These are phyloP conservation scores for Solanum tacnaense DNA, from an alignment of 257 asterid genomes.

Conservation along the genomic window DNA sequence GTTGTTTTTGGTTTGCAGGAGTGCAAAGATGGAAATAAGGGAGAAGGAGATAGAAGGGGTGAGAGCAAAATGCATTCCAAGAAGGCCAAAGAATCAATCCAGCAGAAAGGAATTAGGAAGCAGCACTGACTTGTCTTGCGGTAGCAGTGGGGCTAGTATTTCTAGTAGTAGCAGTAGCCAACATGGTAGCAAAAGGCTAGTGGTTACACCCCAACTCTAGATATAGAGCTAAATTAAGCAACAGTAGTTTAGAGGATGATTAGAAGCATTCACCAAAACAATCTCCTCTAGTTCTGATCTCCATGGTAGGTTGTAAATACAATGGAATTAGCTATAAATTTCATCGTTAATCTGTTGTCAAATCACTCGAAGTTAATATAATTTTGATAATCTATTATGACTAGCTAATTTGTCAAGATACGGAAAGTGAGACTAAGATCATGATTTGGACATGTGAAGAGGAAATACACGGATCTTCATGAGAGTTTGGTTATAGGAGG, in stretches of 20 bases:
- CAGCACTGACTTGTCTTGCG: background rate
- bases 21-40: slow-evolving; percentile 18
- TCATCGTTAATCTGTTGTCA: background rate
- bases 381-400: background rate
- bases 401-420: background rate
- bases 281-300: background rate
- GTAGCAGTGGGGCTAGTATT: background rate
- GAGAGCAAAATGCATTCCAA: slow-evolving; percentile 21
- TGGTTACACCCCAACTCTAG: background rate
- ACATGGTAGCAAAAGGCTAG: slow-evolving; percentile 12
- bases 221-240: background rate
- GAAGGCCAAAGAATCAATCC: slow-evolving; percentile 14
- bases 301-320: background rate
- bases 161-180: slow-evolving; percentile 6
- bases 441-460: background rate
- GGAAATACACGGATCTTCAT: background rate
- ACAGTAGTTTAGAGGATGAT: background rate
- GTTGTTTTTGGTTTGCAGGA: slow-evolving; percentile 11
- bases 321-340: background rate
- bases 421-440: background rate
- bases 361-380: background rate
- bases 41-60: slow-evolving; percentile 14
- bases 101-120: slow-evolving; percentile 1
- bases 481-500: background rate
- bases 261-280: background rate